A percentile compares a stretch with the other conserved stretches of the same genome.
Conservation (phyloP, 768 basidiomycete genomes). For the Termitomyces heimii region DNA sequence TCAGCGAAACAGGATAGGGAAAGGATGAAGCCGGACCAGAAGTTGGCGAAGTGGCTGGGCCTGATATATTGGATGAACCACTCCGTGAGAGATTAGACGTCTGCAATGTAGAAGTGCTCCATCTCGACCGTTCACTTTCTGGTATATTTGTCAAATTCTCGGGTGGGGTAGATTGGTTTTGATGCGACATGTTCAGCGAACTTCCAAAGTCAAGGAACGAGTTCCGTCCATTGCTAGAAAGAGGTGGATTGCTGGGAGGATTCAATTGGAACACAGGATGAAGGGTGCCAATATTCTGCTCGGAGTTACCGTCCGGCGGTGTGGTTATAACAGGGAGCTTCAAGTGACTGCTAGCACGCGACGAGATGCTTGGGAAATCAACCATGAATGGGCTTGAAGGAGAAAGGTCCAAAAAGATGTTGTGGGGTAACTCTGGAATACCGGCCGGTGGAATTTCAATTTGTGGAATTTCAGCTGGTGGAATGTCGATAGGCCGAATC, state of each 20-base stretch:
- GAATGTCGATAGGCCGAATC: conserved; percentile 4
- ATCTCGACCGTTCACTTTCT: conserved; percentile 24
- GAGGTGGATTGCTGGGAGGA: conserved; percentile 16
- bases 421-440: conserved; percentile 2
- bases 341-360: conserved; percentile 6
- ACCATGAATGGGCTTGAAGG: conserved; percentile 10
- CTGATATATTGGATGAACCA: conserved; percentile 5
- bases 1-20: conserved; percentile 41
- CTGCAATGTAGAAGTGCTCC: conserved; percentile 27
- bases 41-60: conserved; percentile 9
- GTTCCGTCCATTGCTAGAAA: conserved; percentile 9
- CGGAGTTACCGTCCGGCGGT: conserved; percentile 8
- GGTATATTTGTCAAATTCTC: conserved; percentile 2
- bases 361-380: conserved; percentile 2
- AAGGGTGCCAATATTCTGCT: conserved; percentile 11
- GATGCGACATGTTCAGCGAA: conserved; percentile 23
- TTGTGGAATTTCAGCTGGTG: conserved; percentile 3
- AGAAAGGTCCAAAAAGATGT: conserved; percentile 1
- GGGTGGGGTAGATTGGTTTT: conserved; percentile 16
- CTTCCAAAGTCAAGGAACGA: conserved; percentile 36
- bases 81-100: conserved; percentile 8
- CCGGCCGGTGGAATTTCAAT: conserved; percentile 1
- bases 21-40: conserved; percentile 25
- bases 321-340: conserved; percentile 1
- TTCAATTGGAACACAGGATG: conserved; percentile 21